Conservation (phyloP, 2,329 filamentous ascomycete species). For the Alternaria sp. region DNA sequence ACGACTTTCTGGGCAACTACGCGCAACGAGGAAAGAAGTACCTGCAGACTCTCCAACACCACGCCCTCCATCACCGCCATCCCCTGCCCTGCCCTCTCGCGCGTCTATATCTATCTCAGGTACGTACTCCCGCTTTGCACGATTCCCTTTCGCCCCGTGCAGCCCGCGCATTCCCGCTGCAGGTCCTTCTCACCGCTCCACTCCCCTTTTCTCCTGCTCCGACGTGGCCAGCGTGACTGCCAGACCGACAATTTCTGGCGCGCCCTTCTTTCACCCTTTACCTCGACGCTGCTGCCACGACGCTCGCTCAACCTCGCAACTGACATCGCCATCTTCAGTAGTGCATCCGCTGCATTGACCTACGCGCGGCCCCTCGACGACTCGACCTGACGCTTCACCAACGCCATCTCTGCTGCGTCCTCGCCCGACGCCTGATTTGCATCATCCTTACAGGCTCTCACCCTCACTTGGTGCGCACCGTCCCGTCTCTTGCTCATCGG, state of each 20-base stretch:
- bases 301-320: slow-evolving; percentile 32
- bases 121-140: slow-evolving; percentile 34
- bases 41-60: slow-evolving; percentile 43
- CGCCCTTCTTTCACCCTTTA: slow-evolving; percentile 22
- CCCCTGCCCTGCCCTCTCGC: slow-evolving; percentile 32
- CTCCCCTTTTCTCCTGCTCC: slow-evolving; percentile 44
- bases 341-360: slow-evolving; percentile 50
- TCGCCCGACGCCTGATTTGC: slow-evolving; percentile 23
- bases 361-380: slow-evolving; percentile 43
- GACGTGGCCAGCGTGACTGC: slow-evolving; percentile 41
- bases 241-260: slow-evolving; percentile 31
- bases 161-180: slow-evolving; percentile 28
- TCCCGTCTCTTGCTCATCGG: slow-evolving; percentile 34
- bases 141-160: slow-evolving; percentile 21
- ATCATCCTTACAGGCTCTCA: slow-evolving; percentile 11
- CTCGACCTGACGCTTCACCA: slow-evolving; percentile 28
- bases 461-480: slow-evolving; percentile 42
- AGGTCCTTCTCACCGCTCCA: slow-evolving; percentile 37
- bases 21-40: slow-evolving; percentile 48
- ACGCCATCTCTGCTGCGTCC: slow-evolving; percentile 31
- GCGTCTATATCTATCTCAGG: slow-evolving; percentile 34
- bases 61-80: slow-evolving; percentile 38
- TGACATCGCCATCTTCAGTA: slow-evolving; percentile 33
- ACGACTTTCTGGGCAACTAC: slow-evolving; percentile 37
- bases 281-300: slow-evolving; percentile 18